Evolutionary conservation across 2,329 filamentous ascomycete genomes (phyloP), one percentile per base, ranked within the genome.

Genomic region (Alternaria sp.): DNA sequence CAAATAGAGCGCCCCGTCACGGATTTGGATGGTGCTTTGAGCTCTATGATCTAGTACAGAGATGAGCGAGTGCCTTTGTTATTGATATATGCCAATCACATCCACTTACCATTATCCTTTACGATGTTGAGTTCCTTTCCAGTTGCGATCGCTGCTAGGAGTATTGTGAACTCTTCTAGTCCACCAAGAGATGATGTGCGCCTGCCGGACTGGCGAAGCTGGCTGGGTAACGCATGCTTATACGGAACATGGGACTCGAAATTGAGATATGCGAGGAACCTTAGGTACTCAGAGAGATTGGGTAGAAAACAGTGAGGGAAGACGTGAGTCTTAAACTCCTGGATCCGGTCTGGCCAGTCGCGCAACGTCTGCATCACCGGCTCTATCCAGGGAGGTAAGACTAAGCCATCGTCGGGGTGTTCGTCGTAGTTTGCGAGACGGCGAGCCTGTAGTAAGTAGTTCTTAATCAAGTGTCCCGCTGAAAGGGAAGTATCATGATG

Each of bases 101-200:
- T 23, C 49, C 1, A 25, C 78, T 56, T 66, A 80, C 78, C 77
- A 25, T 73, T 74, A 50, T 84, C 82, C 18, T 76, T 71, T 18
- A 85, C 68, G 12, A 85, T 71, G 0, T 81, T 83, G n/a, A 83
- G 64, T 47, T 84, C 82, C 68, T 84, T 84, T 6, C 82, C 83
- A 25, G 80, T 77, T 55, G 82, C 79, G 14, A 84, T 71, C 1
- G 81, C 76, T 23, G 81, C 79, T 58, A 81, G 69, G 10, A 82
- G 66, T 11, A 81, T 70, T 23, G 67, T 73, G 53, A 78, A 79
- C 60, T 77, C 78, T 46, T 75, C 74, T 7, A 63, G 59, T 9
- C 50, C 60, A 9, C 66, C 64, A 26, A 76, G 47, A 6, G 55
- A 46, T 47, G 70, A 71, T 1, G 50, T 37, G 21, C 58, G 26